Evolutionary conservation across 2,329 filamentous ascomycete species (phyloP).

Genomic region (Grosmannia huntii): DNA sequence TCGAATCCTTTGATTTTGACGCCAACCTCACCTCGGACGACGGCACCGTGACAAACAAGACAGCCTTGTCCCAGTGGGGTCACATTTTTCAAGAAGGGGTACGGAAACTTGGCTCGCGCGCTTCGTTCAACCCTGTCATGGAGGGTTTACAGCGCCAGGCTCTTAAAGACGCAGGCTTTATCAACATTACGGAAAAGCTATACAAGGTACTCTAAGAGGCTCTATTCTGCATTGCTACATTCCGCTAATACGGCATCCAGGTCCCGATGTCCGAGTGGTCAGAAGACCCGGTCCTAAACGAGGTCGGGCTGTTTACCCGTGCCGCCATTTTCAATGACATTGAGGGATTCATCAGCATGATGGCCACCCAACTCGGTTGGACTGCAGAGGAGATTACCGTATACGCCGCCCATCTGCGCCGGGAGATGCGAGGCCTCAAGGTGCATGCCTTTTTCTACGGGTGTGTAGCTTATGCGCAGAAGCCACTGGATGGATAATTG

Average conservation of each 20-base stretch:
- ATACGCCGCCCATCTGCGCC: conserved; percentile 9
- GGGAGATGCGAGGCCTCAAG: conserved; percentile 8
- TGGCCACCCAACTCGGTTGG: conserved; percentile 12
- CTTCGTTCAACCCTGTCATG: neutral
- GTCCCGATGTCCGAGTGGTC: conserved; percentile 20
- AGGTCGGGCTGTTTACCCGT: conserved; percentile 14
- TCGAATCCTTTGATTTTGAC: conserved; percentile 13
- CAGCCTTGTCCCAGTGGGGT: conserved; percentile 13
- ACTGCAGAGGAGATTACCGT: conserved; percentile 8
- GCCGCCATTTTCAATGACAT: conserved; percentile 6
- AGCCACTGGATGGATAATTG: conserved; percentile 5
- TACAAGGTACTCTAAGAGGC: conserved; percentile 6
- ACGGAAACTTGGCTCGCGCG: neutral
- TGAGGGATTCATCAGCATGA: conserved; percentile 10
- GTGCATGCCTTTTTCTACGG: conserved; percentile 7
- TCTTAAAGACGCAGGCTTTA: neutral
- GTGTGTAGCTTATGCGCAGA: conserved; percentile 8
- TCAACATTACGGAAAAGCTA: neutral
- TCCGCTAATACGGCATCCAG: no score
- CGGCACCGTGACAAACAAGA: conserved; percentile 9
- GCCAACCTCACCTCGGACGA: conserved; percentile 15
- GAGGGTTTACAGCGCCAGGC: neutral
- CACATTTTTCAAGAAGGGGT: conserved; percentile 1
- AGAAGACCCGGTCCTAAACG: conserved; percentile 17
- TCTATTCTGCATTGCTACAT: no score